phyloP scores from a whole-genome alignment of 1,284 basidiomycete species.

The Ustilago cynodontis region DNA sequence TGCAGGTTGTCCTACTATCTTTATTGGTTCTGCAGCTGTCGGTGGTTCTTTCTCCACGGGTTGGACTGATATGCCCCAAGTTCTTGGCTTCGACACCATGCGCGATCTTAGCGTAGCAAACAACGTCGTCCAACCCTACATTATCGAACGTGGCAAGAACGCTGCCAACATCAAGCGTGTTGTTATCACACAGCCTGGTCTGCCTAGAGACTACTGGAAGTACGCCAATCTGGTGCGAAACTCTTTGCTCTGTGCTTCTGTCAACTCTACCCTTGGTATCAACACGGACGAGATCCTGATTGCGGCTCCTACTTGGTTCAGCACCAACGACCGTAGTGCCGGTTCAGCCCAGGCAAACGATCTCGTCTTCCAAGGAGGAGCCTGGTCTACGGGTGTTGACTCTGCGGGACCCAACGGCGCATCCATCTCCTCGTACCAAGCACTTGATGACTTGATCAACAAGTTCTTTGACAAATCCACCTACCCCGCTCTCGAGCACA shows the following conservation, averaged over 20 bases:
- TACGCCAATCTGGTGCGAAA: constrained; percentile 63
- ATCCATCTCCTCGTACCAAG: constrained; percentile 51
- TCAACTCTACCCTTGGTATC: constrained; percentile 52
- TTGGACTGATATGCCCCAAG: constrained; percentile 61
- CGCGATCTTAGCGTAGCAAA: constrained; percentile 49
- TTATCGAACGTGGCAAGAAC: constrained; percentile 42
- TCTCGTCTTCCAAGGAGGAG: constrained; percentile 43
- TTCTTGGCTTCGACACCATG: constrained; percentile 63
- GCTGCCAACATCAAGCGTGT: constrained; percentile 56
- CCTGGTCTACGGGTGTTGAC: constrained; percentile 49
- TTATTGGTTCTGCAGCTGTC: constrained; percentile 61
- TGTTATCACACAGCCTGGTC: constrained; percentile 57
- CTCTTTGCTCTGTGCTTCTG: constrained; percentile 53
- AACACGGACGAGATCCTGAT: constrained; percentile 57
- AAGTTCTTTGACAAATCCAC: constrained; percentile 58
- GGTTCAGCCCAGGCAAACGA: constrained; percentile 56
- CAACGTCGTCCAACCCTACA: constrained; percentile 55
- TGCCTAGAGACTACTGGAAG: constrained; percentile 63
- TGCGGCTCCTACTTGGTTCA: constrained; percentile 57
- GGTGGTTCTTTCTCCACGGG: constrained; percentile 51
- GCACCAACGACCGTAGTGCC: constrained; percentile 41
- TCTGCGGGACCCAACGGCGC: constrained; percentile 49
- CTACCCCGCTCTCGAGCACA: constrained; percentile 58
- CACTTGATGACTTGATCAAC: constrained; percentile 56
- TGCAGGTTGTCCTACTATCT: constrained; percentile 57